phyloP scores from a whole-genome alignment of 805 yeast genomes.

The Ogataea ganodermae region DNA sequence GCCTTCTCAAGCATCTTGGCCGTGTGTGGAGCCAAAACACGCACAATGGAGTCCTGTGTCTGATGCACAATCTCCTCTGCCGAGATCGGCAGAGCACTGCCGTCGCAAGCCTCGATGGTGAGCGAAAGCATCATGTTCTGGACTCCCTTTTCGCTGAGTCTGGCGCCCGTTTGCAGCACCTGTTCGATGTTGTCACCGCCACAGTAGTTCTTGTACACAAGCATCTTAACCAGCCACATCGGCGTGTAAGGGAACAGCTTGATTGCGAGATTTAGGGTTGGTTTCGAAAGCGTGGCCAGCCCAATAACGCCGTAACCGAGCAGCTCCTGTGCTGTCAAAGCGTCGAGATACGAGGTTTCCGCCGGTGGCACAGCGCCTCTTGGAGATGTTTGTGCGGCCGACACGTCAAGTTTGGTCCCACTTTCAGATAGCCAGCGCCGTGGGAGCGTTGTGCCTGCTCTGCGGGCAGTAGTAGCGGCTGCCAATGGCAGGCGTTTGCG shows the following conservation, averaged over 20 bases:
- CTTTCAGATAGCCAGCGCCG: neutral
- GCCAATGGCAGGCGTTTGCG: neutral
- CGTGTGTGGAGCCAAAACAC: constrained; percentile 74
- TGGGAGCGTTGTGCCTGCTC: neutral
- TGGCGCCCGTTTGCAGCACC: constrained; percentile 69
- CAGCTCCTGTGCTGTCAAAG: constrained; percentile 55
- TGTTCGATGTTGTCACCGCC: constrained; percentile 83
- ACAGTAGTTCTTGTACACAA: constrained; percentile 82
- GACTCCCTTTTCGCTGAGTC: constrained; percentile 71
- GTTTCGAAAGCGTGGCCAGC: constrained; percentile 63
- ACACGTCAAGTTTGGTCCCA: neutral
- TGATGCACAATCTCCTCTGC: constrained; percentile 61
- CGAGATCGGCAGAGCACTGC: constrained; percentile 51
- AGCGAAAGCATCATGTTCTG: constrained; percentile 94
- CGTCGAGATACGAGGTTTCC: constrained; percentile 45
- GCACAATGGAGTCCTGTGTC: constrained; percentile 65
- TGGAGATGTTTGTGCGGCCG: neutral
- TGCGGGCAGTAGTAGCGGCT: neutral
- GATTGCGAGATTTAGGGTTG: constrained; percentile 60
- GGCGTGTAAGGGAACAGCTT: constrained; percentile 77
- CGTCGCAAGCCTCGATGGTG: constrained; percentile 91
- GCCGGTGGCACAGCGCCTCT: neutral
- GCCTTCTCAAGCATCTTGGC: constrained; percentile 51
- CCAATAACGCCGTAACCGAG: constrained; percentile 71
- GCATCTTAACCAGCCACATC: constrained; percentile 60